Percentiles rank a stretch among this genome's conserved stretches.
Conservation (phyloP, 352 stramenopile species). For the Plasmopara viticola region DNA sequence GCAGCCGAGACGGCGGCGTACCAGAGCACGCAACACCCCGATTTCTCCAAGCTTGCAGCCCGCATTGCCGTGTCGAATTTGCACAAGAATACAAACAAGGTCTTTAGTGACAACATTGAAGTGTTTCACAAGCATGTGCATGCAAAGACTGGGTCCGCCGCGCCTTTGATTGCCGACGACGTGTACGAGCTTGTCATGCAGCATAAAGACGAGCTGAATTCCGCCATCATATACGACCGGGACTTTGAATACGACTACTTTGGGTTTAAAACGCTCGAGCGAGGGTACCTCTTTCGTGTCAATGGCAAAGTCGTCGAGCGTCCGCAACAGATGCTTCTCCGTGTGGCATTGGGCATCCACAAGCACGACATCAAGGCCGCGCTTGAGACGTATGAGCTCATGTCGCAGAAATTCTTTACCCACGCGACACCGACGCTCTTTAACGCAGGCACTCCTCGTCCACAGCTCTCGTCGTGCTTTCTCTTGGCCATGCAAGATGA, state of each 20-base stretch:
- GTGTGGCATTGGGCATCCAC: conserved; percentile 97
- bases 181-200: conserved; percentile 94
- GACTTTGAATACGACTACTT: conserved; percentile 99
- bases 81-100: conserved; percentile 98
- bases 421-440: conserved; percentile 99
- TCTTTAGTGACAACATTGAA: conserved; percentile 93
- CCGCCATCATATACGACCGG: conserved; percentile 94
- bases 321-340: conserved; percentile 99
- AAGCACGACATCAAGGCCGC: conserved; percentile 91
- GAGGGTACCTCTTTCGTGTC: conserved; percentile 95
- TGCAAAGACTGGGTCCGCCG: conserved; percentile 91
- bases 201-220: conserved; percentile 94
- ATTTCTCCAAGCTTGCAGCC: conserved; percentile 97
- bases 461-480: conserved; percentile 98
- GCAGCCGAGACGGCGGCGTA: conserved; percentile 97
- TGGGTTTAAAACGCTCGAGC: conserved; percentile 99
- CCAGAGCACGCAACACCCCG: conserved; percentile 95
- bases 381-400: conserved; percentile 98
- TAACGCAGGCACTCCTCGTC: conserved; percentile 97
- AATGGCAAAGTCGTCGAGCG: conserved; percentile 94
- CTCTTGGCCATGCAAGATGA: conserved; percentile 98
- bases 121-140: conserved; percentile 93
- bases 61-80: conserved; percentile 98
- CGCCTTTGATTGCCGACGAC: conserved; percentile 92
- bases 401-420: conserved; percentile 96